A percentile compares a stretch with the other conserved stretches of the same genome.
Evolutionary conservation across 495 filamentous ascomycete genomes (phyloP).

Genomic region (Pyronema omphalodes): DNA sequence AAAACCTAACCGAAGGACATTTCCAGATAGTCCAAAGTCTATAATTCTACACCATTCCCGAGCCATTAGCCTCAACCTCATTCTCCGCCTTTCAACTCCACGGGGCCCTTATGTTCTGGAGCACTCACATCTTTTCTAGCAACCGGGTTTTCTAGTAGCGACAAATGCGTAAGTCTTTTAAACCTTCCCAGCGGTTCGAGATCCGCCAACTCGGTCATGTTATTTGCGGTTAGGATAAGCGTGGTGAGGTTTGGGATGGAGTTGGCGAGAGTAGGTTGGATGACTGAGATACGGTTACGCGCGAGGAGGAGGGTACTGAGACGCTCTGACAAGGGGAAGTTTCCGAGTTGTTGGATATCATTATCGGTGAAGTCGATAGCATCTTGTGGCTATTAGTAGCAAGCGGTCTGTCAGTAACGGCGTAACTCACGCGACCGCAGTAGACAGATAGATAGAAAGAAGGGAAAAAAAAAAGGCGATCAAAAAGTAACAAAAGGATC

Average conservation of each 20-base stretch:
- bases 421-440: constrained; percentile 4
- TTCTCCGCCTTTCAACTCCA: background rate
- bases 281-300: constrained; percentile 64
- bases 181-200: constrained; percentile 64
- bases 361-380: constrained; percentile 97
- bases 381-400: constrained; percentile 49
- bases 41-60: constrained; percentile 47
- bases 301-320: constrained; percentile 73
- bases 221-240: constrained; percentile 61
- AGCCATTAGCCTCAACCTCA: background rate
- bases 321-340: constrained; percentile 87
- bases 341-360: constrained; percentile 70
- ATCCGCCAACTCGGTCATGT: constrained; percentile 63
- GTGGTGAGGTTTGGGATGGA: constrained; percentile 62
- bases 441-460: background rate
- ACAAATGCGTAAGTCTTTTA: constrained; percentile 53
- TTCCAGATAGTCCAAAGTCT: constrained; percentile 81
- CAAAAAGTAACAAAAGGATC: constrained; percentile 21
- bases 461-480: background rate
- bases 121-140: constrained; percentile 69
- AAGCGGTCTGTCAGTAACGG: background rate
- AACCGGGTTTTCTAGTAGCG: constrained; percentile 72
- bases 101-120: background rate
- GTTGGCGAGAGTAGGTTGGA: constrained; percentile 53
- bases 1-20: constrained; percentile 64